Conservation (phyloP, 371 early-diverging fungal species). For the Gilbertella persicaria region DNA sequence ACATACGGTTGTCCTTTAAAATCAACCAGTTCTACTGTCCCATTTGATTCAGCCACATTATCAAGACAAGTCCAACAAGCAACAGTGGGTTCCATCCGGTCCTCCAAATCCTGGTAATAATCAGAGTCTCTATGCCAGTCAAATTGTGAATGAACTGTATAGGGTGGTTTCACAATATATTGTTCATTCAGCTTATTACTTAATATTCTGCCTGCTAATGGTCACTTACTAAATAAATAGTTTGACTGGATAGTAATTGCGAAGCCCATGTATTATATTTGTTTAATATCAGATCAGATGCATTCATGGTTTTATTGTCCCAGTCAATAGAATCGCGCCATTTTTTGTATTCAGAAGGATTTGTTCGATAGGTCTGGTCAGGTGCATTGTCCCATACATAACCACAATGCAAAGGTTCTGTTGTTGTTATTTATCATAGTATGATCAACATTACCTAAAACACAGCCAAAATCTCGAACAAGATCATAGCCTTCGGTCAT, state of each 20-base stretch:
- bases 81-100: conserved; percentile 34
- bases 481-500: conserved; percentile 49
- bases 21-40: conserved; percentile 8
- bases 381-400: conserved; percentile 37
- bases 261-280: conserved; percentile 39
- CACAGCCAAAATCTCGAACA: conserved; percentile 49
- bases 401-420: conserved; percentile 56
- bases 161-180: conserved; percentile 64
- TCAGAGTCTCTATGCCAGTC: conserved; percentile 58
- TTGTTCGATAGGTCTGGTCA: conserved; percentile 21
- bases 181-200: conserved; percentile 64
- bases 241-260: conserved; percentile 22
- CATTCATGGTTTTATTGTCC: conserved; percentile 2
- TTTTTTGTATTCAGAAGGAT: conserved; percentile 23
- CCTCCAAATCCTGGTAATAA: conserved; percentile 24
- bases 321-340: conserved; percentile 31
- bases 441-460: conserved; percentile 35
- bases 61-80: conserved; percentile 63
- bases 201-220: background rate
- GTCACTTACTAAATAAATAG: conserved; percentile 24
- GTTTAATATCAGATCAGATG: conserved; percentile 30
- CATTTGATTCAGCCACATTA: conserved; percentile 24
- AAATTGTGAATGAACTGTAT: conserved; percentile 39
- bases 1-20: background rate
- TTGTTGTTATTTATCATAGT: background rate